A percentile compares a stretch with the other conserved stretches of the same genome.
phyloP scores from a whole-genome alignment of 768 basidiomycete genomes.

The Porphyrellus cyaneotinctus region DNA sequence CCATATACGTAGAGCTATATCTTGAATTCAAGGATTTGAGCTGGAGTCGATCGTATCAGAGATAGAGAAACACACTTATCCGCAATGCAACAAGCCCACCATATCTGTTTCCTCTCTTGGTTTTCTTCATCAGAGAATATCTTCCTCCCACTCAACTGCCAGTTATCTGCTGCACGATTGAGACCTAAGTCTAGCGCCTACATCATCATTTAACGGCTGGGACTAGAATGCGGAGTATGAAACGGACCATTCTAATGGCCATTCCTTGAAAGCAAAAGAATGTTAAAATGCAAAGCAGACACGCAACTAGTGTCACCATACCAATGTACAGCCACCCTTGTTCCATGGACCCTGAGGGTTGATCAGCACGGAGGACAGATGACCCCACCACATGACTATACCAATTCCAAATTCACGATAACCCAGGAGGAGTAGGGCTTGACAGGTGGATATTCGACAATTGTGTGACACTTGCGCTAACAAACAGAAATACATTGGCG shows the following conservation, averaged over 20 bases:
- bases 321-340: slow-evolving; percentile 85
- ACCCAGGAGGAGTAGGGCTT: slow-evolving; percentile 73
- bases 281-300: not conserved
- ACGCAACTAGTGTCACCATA: slow-evolving; percentile 22
- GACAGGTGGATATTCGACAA: slow-evolving; percentile 71
- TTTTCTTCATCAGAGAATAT: slow-evolving; percentile 65
- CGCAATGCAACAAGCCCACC: slow-evolving; percentile 72
- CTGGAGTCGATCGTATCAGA: not conserved
- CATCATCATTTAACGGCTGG: slow-evolving; percentile 2
- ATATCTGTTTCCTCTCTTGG: slow-evolving; percentile 70
- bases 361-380: slow-evolving; percentile 10
- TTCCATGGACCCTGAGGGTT: slow-evolving; percentile 55
- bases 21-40: slow-evolving; percentile 31
- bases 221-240: slow-evolving; percentile 7
- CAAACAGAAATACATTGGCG: slow-evolving; percentile 7
- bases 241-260: slow-evolving; percentile 68
- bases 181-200: slow-evolving; percentile 79
- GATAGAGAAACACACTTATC: slow-evolving; percentile 53
- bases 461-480: slow-evolving; percentile 62
- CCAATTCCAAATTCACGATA: slow-evolving; percentile 86
- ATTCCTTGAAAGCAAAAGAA: slow-evolving; percentile 41
- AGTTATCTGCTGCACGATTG: slow-evolving; percentile 72
- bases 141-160: slow-evolving; percentile 59
- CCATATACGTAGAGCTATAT: slow-evolving; percentile 73
- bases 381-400: slow-evolving; percentile 22